Percentiles rank a stretch among this genome's conserved stretches.
These are phyloP conservation scores for Spergularia azorica DNA, from an alignment of 179 eudicot species.

Conservation along the genomic window DNA sequence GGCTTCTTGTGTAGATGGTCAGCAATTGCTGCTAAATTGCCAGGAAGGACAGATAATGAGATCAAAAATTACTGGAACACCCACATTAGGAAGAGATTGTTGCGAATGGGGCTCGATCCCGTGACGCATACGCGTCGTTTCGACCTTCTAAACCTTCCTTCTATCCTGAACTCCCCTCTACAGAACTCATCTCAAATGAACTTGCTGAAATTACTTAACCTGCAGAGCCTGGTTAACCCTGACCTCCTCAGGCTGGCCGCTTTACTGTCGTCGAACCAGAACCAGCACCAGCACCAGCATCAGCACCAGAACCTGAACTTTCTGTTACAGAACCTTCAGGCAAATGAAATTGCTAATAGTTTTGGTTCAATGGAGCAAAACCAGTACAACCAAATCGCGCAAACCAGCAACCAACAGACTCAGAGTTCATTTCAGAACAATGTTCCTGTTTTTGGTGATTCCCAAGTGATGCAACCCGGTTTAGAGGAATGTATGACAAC, in stretches of 20 bases:
- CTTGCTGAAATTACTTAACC: conserved; percentile 49
- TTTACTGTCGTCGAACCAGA: conserved; percentile 37
- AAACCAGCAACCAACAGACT: conserved; percentile 18
- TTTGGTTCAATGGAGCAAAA: not conserved
- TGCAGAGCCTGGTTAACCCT: conserved; percentile 58
- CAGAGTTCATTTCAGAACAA: conserved; percentile 23
- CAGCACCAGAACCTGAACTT: conserved; percentile 33
- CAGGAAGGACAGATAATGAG: conserved; percentile 92
- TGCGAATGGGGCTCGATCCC: conserved; percentile 90
- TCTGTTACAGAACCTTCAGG: conserved; percentile 38
- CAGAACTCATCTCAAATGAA: conserved; percentile 50
- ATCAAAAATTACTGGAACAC: conserved; percentile 97
- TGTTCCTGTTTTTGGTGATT: conserved; percentile 21
- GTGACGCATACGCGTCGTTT: conserved; percentile 87
- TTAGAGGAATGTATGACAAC: conserved; percentile 32
- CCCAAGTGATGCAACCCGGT: conserved; percentile 36
- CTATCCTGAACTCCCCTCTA: conserved; percentile 45
- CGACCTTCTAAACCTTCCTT: conserved; percentile 67
- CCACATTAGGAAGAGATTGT: conserved; percentile 69
- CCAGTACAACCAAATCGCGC: conserved; percentile 11
- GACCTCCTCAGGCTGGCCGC: conserved; percentile 55
- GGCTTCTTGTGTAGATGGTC: conserved; percentile 70
- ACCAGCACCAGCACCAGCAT: conserved; percentile 22
- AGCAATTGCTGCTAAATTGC: conserved; percentile 81
- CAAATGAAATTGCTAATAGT: conserved; percentile 12